Evolutionary conservation across 768 basidiomycete genomes (phyloP), one percentile per base, ranked within the genome.

Genomic region (Trametes maxima): DNA sequence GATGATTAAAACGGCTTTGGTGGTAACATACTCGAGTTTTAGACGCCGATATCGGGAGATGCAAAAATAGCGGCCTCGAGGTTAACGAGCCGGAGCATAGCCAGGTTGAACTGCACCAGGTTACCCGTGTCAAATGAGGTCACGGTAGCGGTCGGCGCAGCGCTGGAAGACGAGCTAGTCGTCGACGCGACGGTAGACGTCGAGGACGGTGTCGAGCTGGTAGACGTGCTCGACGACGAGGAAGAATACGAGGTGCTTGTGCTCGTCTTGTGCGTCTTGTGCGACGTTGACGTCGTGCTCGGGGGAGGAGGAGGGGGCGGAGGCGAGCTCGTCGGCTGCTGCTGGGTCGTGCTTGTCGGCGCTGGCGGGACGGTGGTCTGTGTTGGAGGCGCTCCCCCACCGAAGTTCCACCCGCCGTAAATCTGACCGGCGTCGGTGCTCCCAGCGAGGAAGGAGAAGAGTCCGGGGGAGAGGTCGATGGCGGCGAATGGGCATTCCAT

Each of bases 381-480:
- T 19, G 61, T 62, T 40, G 59, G 67, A 10, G 74, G 12, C 16
- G 55, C 53, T 33, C 60, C 63, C 49, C 74, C 78, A 56, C 74
- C 75, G 75, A 77, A 87, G 62, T 71, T 78, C 90, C 90, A 93
- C 6, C 70, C 66, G 48, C 85, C 88, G 62, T 80, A 80, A 52
- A 92, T 66, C 3, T 87, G 80, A 35, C 90, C 91, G 1, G 40
- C 70, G 55, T 68, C 71, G 53, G 72, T 67, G 25, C 72, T 54
- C 3, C 58, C 60, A 0, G 79, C 80, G 63, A 89, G 85, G 72
- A 71, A 80, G 10, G 66, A 67, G 76, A 90, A 88, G 19, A 88
- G 77, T 36, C 83, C 80, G 19, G 74, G 73, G n/a, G 81, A 79
- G 36, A 89, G 69, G 71, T 90, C 88, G 45, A 90, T 80, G n/a